Base-by-base conservation (phyloP, 495 filamentous ascomycete genomes). In the Daldinia decipiens region DNA sequence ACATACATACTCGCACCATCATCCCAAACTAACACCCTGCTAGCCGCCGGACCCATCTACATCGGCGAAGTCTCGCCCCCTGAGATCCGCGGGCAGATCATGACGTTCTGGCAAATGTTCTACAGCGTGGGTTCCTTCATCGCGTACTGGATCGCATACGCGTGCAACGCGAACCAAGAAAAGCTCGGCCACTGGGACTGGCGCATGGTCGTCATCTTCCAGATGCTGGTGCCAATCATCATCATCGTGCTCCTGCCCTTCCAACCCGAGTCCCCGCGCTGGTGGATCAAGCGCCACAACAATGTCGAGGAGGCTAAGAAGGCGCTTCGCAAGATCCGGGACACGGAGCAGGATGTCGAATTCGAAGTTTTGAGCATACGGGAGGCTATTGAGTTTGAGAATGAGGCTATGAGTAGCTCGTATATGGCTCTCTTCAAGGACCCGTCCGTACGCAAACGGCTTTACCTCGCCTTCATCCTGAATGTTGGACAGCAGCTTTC, bases 31-130 rank as follows among this genome's bases (percentile, higher is more conserved):
- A 67, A 72, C 59, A 47, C 12, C 32, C 13, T 51, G 29, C 57
- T 19, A 71, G 70, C 76, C 9, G 67, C 86, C 43, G 87, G 87
- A 11, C 87, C 87, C 0, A 87, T 88, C 61, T 90, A 89, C 69
- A 90, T 90, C 55, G 87, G 87, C 54, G 87, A 90, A 62, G 74
- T 90, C 19, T 83, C 87, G 6, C 86, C 86, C 6, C 73, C 84
- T 8, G 82, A 88, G 56, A 88, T 88, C 65, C 85, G 87, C 52
- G 87, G 87, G 61, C 83, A 83, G 68, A 87, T 90, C 71, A 88
- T 90, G 87, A 84, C 85, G n/a, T 87, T 89, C 68, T 90, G 87
- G 87, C 87, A 90, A 77, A 86, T 88, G 79, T 89, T 89, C 77
- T 90, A 89, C 79, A 85, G 82, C 27, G 87, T 89, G 31, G 87